Evolutionary conservation across 2,329 filamentous ascomycete genomes (phyloP), one percentile per base, ranked within the genome.

Genomic region (Hymenotorrendiella dingleyae): DNA sequence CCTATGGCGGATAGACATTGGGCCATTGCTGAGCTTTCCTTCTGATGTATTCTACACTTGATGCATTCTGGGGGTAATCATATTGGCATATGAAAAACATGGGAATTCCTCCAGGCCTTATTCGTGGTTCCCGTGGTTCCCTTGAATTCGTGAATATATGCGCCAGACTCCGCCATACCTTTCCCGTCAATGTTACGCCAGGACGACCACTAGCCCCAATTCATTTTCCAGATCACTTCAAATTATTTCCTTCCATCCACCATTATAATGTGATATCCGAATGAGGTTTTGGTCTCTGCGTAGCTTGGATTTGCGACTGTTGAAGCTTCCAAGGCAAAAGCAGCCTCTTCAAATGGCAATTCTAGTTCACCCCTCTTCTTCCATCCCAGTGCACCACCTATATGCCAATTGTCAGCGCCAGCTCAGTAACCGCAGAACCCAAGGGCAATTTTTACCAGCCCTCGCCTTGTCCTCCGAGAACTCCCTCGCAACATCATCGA

Each of bases 241-340:
- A n/a, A 49, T 53, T 40, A 62, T 44, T 62, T 63, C 27, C 60
- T 54, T 12, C 59, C 60, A 26, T 63, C 60, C 8, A 89, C 84
- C 80, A 89, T 87, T 52, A 90, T 78, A 50, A 90, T 79, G 62
- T 90, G 85, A 67, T 89, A 89, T 1, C 85, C 86, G 64, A 85
- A 82, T 1, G 69, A 72, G 1, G 85, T 89, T 70, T 86, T 88
- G 17, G 73, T 80, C 66, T 88, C 82, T 1, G 70, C 84, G 58
- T 76, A 74, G 58, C 80, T 82, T 2, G 84, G 82, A 45, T 66
- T 80, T 10, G 62, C 68, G 10, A 78, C 81, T 7, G 79, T 80
- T 57, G 82, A 86, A 1, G 74, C 66, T 53, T 83, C 78, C 26
- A 90, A 69, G 20, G 72, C 75, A 61, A 81, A 89, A 7, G 85